Evolutionary conservation across 2,329 filamentous ascomycete genomes (phyloP).

Genomic region (Xylaria multiplex): DNA sequence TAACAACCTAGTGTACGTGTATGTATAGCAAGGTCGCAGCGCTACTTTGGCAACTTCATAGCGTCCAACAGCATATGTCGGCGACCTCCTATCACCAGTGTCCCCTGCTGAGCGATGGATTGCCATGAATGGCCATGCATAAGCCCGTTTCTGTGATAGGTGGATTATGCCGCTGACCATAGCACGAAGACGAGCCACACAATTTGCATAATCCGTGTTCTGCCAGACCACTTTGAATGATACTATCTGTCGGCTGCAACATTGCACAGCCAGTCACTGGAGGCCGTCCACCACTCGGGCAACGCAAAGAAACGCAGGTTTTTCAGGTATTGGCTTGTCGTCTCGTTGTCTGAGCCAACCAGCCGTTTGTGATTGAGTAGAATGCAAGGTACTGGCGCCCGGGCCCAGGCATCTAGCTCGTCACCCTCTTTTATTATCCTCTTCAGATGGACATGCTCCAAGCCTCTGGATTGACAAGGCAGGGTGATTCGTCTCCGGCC

Average conservation of each 20-base stretch:
- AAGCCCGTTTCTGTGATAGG: slow-evolving; percentile 45
- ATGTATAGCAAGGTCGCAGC: slow-evolving; percentile 29
- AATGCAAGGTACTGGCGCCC: slow-evolving; percentile 44
- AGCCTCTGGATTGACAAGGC: slow-evolving; percentile 20
- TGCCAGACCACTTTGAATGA: slow-evolving; percentile 37
- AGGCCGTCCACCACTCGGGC: slow-evolving; percentile 43
- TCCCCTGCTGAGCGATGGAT: slow-evolving; percentile 27
- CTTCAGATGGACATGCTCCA: slow-evolving; percentile 1
- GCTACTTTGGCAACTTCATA: slow-evolving; percentile 34
- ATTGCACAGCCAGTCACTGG: slow-evolving; percentile 48
- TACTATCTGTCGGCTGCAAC: slow-evolving; percentile 46
- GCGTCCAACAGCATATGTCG: slow-evolving; percentile 22
- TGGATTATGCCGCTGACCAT: slow-evolving; percentile 44
- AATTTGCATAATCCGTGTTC: slow-evolving; percentile 46
- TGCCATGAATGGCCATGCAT: slow-evolving; percentile 40
- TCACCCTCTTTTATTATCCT: slow-evolving; percentile 16
- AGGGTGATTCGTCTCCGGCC: slow-evolving; percentile 20
- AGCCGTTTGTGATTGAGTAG: slow-evolving; percentile 37
- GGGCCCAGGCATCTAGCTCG: slow-evolving; percentile 22
- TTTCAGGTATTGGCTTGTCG: slow-evolving; percentile 35
- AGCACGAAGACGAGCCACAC: slow-evolving; percentile 45
- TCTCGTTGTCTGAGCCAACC: slow-evolving; percentile 41
- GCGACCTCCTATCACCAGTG: slow-evolving; percentile 26
- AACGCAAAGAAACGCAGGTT: slow-evolving; percentile 35
- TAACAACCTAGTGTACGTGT: too few relatives aligned